Percentiles rank a stretch among this genome's conserved stretches.
Evolutionary conservation across 2,329 filamentous ascomycete genomes (phyloP).

Genomic region (Chrysoporthe cubensis): DNA sequence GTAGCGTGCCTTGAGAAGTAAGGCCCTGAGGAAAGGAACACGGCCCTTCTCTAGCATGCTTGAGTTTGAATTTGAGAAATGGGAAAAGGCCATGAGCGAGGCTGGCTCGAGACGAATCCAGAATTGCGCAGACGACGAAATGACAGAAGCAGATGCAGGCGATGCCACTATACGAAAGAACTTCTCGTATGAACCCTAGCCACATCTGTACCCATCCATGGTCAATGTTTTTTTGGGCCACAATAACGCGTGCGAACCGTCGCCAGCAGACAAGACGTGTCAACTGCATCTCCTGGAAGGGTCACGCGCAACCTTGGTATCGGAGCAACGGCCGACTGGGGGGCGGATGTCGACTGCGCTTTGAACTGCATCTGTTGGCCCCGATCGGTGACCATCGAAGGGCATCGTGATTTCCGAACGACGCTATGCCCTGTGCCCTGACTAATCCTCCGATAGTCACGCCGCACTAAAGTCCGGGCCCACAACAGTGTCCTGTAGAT

Average conservation of each 20-base stretch:
- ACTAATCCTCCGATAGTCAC: conserved; percentile 2
- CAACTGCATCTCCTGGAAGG: not conserved
- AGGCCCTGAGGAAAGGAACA: not conserved
- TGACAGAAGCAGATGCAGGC: not conserved
- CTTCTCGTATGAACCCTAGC: not conserved
- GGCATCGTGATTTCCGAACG: not conserved
- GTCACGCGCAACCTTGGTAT: not conserved
- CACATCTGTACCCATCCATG: no score
- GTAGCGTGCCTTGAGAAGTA: not conserved
- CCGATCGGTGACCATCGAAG: not conserved
- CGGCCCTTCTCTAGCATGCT: not conserved
- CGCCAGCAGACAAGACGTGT: not conserved
- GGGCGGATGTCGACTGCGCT: not conserved
- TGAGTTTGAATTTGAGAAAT: not conserved
- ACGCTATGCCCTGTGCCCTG: not conserved
- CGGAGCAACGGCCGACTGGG: not conserved
- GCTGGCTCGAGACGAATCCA: not conserved
- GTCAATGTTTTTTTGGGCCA: no score
- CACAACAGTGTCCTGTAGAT: not conserved
- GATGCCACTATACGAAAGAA: not conserved
- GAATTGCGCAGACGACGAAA: not conserved
- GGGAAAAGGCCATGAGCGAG: not conserved
- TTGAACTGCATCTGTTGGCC: not conserved
- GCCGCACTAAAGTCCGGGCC: not conserved
- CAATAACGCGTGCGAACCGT: no score